Evolutionary conservation across 257 asterid genomes (phyloP), one percentile per base, ranked within the genome.

Genomic region (Plantago ovata): DNA sequence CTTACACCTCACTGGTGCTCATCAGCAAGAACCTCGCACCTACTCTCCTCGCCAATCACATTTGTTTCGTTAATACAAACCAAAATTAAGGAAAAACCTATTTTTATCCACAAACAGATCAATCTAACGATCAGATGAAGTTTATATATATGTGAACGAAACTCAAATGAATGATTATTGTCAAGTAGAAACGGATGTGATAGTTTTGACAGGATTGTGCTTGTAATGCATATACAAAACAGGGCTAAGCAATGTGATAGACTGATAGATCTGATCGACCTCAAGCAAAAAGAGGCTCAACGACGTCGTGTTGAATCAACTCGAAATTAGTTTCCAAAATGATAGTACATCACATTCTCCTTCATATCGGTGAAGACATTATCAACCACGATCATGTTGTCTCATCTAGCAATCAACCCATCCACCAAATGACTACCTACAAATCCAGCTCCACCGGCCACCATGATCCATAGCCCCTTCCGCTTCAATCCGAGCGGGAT

Each of bases 261-360:
- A n/a, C n/a, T 92, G 98, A 61, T 92, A 92, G 95, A 92, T 92
- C 95, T 92, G 97, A 72, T 92, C 98, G 6, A 92, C 98, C 61
- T 92, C 98, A 21, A 92, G 21, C 38, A n/a, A 92, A 60, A n/a
- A 92, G 82, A 0, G 97, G 95, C 72, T 92, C 97, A 1, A 92
- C 97, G 75, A 92, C 98, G 80, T 92, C 98, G 77, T 92, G 98
- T 61, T 97, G 79, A 44, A 92, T 92, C 56, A 92, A 79, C 64
- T 92, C 97, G 45, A 92, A 92, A 60, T 94, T 80, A 7, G 95
- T 92, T 88, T 4, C 87, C 82, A 23, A 92, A 84, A 64, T 88
- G 97, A 60, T n/a, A n/a, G n/a, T 92, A 97, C 61, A 69, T 81
- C 64, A 92, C 91, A 70, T 92, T 92, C 64, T 92, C 98, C 50